Evolutionary conservation across 2,329 filamentous ascomycete genomes (phyloP), one percentile per base, ranked within the genome.

Genomic region (Hypoxylon sp.): DNA sequence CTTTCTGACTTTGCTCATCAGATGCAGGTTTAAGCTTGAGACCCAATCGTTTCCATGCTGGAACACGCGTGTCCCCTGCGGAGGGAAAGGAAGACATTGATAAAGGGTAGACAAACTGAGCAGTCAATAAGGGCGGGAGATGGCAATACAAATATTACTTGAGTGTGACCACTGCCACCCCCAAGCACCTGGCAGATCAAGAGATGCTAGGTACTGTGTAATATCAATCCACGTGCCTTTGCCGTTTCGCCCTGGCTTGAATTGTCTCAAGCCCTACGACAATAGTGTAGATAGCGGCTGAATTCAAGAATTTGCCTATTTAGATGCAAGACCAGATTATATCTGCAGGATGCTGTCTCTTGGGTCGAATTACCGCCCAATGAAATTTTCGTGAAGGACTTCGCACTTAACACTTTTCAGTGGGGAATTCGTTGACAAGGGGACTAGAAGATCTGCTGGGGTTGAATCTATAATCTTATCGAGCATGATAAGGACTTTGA

Each of bases 21-120:
- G 80, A 77, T 72, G 76, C 78, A 75, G 80, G 65, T 66, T 88
- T 89, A 80, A 88, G 86, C 82, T 88, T 88, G 77, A 89, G 84
- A 79, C 87, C 87, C 83, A 88, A 84, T 82, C 85, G 84, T 77
- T 89, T 89, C 87, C 87, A 89, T 70, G 86, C 86, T 63, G 87
- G 87, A 69, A 86, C 81, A 73, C 81, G 82, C 80, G 82, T 79
- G 75, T 76, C 78, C 73, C 79, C 79, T 73, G 77, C 78, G 75
- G 81, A 78, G 67, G 70, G 59, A 59, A 71, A 58, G 51, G 76
- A 73, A 73, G 81, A 82, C 73, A 79, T 82, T 81, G 85, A 84
- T 77, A 74, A 79, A 75, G 68, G 68, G 68, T 61, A 68, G 72
- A 68, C 65, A 56, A 73, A 68, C 58, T 60, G 67, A 65, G 50